Base-by-base conservation (phyloP, 805 yeast genomes). In the Lipomyces starkeyi region DNA sequence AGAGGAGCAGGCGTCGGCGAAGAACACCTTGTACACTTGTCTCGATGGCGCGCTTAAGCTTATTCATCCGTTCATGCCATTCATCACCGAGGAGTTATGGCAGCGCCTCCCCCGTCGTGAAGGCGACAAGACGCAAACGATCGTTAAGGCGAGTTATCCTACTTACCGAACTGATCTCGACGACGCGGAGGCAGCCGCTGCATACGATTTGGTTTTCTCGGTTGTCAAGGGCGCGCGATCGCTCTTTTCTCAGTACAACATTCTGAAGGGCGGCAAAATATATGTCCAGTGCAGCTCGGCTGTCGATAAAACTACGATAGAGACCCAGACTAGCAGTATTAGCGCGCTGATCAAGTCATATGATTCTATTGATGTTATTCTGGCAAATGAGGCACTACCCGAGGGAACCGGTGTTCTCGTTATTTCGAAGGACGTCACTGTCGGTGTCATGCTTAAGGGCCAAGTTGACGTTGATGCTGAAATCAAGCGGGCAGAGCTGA, bases 51-150 rank as follows among this genome's bases (percentile, higher is more conserved):
- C 97, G 11, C 85, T 94, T 82, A 89, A 85, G 78, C 78, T 95
- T 82, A 95, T 94, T 74, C 98, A 94, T 78, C 99, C 99, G 79
- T 95, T 92, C 84, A 95, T 95, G 99, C 99, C 99, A 53, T 95
- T 87, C 78, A 83, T 95, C 73, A 89, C 98, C 59, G 99, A 95
- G 81, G 99, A 95, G 84, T 87, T 95, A 91, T 95, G 98, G 98
- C 99, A 95, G 83, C 91, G 98, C 81, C 83, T 95, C 76, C 98
- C 98, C 75, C 89, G 90, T 76, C 88, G 97, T 78, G 85, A 86
- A 7, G 82, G 87, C 63, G 97, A 91, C 75, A 80, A 81, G 27
- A 83, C 92, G 34, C 82, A 80, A 62, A 85, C 97, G 25, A 92
- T 95, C 78, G 88, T 88, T 62, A 86, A 87, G 77, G 97, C 97